Evolutionary conservation across 306 rosid species (phyloP), one percentile per base, ranked within the genome.

Genomic region (Parietaria judaica): DNA sequence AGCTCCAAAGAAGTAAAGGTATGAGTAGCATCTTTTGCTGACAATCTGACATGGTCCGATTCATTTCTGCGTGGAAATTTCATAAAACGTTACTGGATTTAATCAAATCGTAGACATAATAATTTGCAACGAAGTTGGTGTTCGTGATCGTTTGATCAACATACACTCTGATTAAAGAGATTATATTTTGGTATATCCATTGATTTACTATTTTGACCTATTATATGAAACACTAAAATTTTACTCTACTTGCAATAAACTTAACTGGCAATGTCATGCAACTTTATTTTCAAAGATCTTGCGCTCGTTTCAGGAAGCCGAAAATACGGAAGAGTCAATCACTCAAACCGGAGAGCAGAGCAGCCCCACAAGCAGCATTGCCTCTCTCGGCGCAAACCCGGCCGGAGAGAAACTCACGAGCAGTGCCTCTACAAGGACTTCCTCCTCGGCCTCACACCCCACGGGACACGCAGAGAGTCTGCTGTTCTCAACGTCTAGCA

Each of bases 361-460:
- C 41, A 68, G 72, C 15, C 66, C 71, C 1, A 63, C 51, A 7
- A 60, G 9, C 23, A 66, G 77, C 23, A 74, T 79, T 62, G 76
- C 82, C 51, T 74, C 89, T 7, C 82, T 94, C 12, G 50, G 83
- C 55, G 66, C 56, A 51, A 77, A 80, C 68, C 74, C 55, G 10
- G 72, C 66, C 14, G 67, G 79, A 63, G 60, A 58, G 53, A 76
- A 66, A 50, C 82, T 78, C n/a, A 31, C 41, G 11, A 73, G 76
- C 39, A 67, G 71, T 8, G 58, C 78, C 1, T 56, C 62, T 14
- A 58, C 47, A 6, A 66, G 76, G 15, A 74, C 79, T 56, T 74
- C 85, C 56, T 76, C 92, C 6, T 86, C 94, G 11, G 51, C 84
- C 59, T 65, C 60, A 53, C 76, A 78, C 67, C 71, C 55, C 6